Conservation (phyloP, 176 grass and related monocot genomes). For the Pharus latifolius region DNA sequence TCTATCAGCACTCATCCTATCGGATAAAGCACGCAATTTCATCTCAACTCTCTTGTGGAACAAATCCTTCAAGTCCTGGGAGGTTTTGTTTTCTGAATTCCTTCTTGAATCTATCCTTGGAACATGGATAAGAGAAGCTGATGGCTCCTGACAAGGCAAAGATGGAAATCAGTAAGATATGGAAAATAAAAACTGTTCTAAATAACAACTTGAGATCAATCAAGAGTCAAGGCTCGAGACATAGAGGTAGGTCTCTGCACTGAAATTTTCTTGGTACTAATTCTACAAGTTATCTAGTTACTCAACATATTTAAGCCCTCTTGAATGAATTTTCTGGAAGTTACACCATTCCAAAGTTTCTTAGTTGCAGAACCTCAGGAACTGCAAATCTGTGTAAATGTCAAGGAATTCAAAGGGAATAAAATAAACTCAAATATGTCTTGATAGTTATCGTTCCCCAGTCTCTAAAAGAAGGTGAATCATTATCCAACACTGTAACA, state of each 20-base stretch:
- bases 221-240: too few relatives aligned
- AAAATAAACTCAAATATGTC: neutral
- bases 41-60: slow-evolving; percentile 48
- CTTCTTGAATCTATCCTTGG: slow-evolving; percentile 22
- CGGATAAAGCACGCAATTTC: slow-evolving; percentile 52
- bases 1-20: slow-evolving; percentile 36
- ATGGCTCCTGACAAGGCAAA: slow-evolving; percentile 21
- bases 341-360: neutral
- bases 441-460: neutral
- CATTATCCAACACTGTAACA: neutral
- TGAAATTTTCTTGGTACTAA: neutral
- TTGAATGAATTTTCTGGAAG: neutral
- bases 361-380: neutral
- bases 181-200: neutral
- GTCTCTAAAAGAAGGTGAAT: neutral
- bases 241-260: neutral
- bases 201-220: neutral
- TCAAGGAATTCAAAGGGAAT: neutral
- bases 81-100: slow-evolving; percentile 25
- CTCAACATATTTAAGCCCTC: neutral
- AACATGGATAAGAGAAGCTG: slow-evolving; percentile 19
- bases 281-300: neutral
- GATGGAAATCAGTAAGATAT: slow-evolving; percentile 2
- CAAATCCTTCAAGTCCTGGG: slow-evolving; percentile 26
- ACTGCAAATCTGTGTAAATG: neutral